These are phyloP conservation scores for Dipodascopsis tothii DNA, from an alignment of 805 yeast species.

Conservation along the genomic window DNA sequence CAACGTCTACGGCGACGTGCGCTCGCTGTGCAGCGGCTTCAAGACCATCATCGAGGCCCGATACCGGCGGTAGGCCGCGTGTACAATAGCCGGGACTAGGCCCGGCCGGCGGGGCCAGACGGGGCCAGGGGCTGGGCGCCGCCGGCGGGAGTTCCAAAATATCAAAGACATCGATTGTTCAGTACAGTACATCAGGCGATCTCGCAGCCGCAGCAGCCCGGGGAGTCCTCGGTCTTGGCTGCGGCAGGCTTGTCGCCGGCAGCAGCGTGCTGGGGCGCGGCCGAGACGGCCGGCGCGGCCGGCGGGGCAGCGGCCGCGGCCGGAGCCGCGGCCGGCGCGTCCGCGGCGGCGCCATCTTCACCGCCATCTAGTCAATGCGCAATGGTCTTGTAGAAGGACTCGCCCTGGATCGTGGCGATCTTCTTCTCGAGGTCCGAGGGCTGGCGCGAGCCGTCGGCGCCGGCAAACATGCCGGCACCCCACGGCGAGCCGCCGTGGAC, in stretches of 20 bases:
- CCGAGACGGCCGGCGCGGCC: background rate
- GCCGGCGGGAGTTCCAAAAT: no score
- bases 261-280: background rate
- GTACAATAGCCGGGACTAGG: no score
- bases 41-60: conserved; percentile 43
- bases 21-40: conserved; percentile 87
- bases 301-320: background rate
- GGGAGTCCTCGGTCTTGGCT: background rate
- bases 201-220: background rate
- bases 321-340: background rate
- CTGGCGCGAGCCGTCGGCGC: conserved; percentile 65
- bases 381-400: conserved; percentile 46
- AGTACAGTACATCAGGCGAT: background rate
- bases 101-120: no score
- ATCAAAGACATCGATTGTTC: background rate
- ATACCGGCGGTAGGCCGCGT: no score
- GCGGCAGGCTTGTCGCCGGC: background rate
- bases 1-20: conserved; percentile 82
- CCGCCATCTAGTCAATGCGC: conserved; percentile 18
- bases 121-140: no score
- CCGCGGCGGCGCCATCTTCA: background rate
- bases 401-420: conserved; percentile 62
- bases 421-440: conserved; percentile 58
- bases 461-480: conserved; percentile 81
- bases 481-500: conserved; percentile 76